These are phyloP conservation scores for Volvox reticuliferus DNA, from an alignment of 139 green algal genomes.

Conservation along the genomic window DNA sequence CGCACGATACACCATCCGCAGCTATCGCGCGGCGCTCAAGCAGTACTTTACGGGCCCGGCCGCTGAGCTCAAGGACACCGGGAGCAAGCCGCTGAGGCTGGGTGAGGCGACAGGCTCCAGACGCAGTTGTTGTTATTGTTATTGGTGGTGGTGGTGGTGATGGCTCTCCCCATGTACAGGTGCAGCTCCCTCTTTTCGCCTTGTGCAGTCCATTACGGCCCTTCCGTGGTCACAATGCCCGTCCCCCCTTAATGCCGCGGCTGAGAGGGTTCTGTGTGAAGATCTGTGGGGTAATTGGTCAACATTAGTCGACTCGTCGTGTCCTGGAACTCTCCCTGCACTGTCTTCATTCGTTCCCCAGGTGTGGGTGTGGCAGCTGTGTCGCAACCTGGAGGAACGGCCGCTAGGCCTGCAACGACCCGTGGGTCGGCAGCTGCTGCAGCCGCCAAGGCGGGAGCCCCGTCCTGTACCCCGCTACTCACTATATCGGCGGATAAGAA, in stretches of 20 bases:
- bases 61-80: slow-evolving; percentile 21
- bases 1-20: background rate
- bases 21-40: slow-evolving; percentile 18
- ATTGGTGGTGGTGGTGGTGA: too few relatives aligned
- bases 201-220: background rate
- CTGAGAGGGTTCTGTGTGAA: background rate
- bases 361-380: slow-evolving; percentile 45
- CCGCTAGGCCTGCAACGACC: slow-evolving; percentile 16
- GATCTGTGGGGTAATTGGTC: background rate
- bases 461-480: background rate
- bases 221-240: background rate
- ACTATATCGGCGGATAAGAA: slow-evolving; percentile 35
- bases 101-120: too few relatives aligned
- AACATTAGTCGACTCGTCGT: background rate
- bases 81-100: slow-evolving; percentile 43
- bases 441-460: background rate
- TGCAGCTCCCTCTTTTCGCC: background rate
- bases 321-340: background rate
- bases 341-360: background rate
- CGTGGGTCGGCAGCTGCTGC: slow-evolving; percentile 22
- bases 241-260: background rate
- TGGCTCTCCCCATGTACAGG: background rate
- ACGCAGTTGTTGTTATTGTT: too few relatives aligned
- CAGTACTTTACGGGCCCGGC: slow-evolving; percentile 2
- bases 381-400: background rate